A percentile compares a stretch with the other conserved stretches of the same genome.
Conservation (phyloP, 768 basidiomycete genomes). For the Leccinum subgranulosum region DNA sequence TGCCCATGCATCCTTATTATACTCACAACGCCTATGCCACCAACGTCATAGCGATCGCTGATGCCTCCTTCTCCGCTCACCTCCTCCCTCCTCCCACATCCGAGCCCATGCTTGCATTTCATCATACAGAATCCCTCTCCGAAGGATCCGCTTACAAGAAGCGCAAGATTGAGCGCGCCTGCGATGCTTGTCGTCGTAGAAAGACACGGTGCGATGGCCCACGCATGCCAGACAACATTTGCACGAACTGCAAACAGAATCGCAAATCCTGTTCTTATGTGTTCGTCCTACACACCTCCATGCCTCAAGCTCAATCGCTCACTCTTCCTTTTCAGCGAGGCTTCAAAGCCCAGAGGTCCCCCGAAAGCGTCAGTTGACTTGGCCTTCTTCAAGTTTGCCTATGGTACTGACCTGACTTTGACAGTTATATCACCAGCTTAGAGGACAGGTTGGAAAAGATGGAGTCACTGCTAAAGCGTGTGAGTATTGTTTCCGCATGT, state of each 20-base stretch:
- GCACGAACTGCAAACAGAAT: slow-evolving; percentile 55
- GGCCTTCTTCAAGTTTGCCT: background rate
- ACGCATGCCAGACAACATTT: slow-evolving; percentile 45
- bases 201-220: slow-evolving; percentile 64
- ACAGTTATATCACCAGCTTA: slow-evolving; percentile 54
- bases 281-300: slow-evolving; percentile 33
- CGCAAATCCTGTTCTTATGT: slow-evolving; percentile 58
- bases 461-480: slow-evolving; percentile 52
- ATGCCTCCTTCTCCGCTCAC: slow-evolving; percentile 7
- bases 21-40: slow-evolving; percentile 10
- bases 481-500: slow-evolving; percentile 24
- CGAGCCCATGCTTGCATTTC: slow-evolving; percentile 5
- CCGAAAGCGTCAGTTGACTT: slow-evolving; percentile 56
- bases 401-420: background rate
- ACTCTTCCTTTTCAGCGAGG: slow-evolving; percentile 41
- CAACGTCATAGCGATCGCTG: slow-evolving; percentile 29
- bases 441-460: slow-evolving; percentile 59
- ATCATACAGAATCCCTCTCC: slow-evolving; percentile 1
- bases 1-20: slow-evolving; percentile 22
- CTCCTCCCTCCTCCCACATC: slow-evolving; percentile 4
- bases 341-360: slow-evolving; percentile 62
- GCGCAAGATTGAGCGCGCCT: slow-evolving; percentile 53
- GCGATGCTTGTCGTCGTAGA: slow-evolving; percentile 55
- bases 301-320: background rate
- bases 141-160: slow-evolving; percentile 32